Evolutionary conservation across 1,284 basidiomycete species (phyloP).

Genomic region (Sporisorium scitamineum): DNA sequence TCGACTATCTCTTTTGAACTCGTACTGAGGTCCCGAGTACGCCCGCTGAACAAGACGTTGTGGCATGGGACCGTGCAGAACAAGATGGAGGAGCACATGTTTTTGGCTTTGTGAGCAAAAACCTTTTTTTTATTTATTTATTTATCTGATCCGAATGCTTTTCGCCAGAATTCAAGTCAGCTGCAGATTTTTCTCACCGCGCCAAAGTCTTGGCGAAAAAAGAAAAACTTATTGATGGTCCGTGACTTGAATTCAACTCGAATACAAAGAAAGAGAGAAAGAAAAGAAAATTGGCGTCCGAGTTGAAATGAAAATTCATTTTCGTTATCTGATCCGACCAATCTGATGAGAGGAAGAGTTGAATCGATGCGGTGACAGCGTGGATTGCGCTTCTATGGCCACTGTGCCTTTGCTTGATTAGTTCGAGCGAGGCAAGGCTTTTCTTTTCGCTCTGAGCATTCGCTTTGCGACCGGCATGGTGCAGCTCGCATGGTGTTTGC

Average conservation of each 20-base stretch:
- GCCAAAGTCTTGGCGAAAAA: slow-evolving; percentile 26
- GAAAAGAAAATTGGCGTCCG: slow-evolving; percentile 1
- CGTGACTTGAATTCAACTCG: background rate
- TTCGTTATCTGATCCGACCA: slow-evolving; percentile 39
- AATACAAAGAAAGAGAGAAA: background rate
- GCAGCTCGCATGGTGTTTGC: background rate
- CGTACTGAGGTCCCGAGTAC: too few relatives aligned
- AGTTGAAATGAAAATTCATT: slow-evolving; percentile 16
- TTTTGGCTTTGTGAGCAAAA: too few relatives aligned
- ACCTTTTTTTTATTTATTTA: background rate
- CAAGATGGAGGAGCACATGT: too few relatives aligned
- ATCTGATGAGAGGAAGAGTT: slow-evolving; percentile 21
- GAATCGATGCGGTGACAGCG: too few relatives aligned
- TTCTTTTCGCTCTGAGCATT: background rate
- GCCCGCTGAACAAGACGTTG: too few relatives aligned
- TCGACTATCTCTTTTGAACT: too few relatives aligned
- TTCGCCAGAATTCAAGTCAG: slow-evolving; percentile 14
- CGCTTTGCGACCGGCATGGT: background rate
- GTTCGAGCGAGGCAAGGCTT: too few relatives aligned
- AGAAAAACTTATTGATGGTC: background rate
- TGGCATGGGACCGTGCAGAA: background rate
- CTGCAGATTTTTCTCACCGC: slow-evolving; percentile 2
- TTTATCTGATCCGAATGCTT: slow-evolving; percentile 30
- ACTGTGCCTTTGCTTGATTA: too few relatives aligned
- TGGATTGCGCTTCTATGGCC: too few relatives aligned